Conservation (phyloP, 257 asterid species). For the Cynanchum wilfordii region DNA sequence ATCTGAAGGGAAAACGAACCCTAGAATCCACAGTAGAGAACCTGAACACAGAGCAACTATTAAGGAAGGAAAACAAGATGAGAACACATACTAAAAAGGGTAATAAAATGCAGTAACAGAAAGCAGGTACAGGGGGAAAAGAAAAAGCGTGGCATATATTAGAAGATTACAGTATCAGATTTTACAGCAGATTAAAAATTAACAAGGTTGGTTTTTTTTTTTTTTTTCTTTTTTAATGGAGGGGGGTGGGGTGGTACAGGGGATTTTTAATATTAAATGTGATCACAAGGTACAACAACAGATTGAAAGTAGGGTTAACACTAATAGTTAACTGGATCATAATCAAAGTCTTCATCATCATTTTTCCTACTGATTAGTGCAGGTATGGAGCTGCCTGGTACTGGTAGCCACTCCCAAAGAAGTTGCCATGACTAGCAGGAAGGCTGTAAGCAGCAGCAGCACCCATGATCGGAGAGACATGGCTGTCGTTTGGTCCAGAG, state of each 20-base stretch:
- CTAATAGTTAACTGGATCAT: conserved; percentile 55
- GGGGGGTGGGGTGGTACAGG: conserved; percentile 1
- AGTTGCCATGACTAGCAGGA: conserved; percentile 69
- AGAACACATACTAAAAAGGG: neutral
- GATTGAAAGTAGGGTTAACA: conserved; percentile 52
- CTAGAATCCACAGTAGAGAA: neutral
- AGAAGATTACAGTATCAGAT: conserved; percentile 43
- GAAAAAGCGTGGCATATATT: conserved; percentile 27
- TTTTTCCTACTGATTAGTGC: conserved; percentile 80
- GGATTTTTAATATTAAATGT: conserved; percentile 35
- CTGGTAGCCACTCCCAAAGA: conserved; percentile 88
- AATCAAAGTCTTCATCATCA: conserved; percentile 31
- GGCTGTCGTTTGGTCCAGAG: conserved; percentile 57
- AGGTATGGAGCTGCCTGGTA: conserved; percentile 88
- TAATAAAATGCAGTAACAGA: neutral
- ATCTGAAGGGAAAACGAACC: neutral
- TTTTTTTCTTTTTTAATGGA: conserved; percentile 8
- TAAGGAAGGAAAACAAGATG: neutral
- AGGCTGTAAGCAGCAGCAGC: conserved; percentile 56
- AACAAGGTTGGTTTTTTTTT: conserved; percentile 32
- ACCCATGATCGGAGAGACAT: conserved; percentile 49
- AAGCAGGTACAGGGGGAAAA: conserved; percentile 10
- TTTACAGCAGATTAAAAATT: conserved; percentile 67
- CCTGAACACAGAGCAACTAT: neutral
- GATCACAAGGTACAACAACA: conserved; percentile 51